These are phyloP conservation scores for Fusarium clavum DNA, from an alignment of 2,329 filamentous ascomycete genomes.

Conservation along the genomic window DNA sequence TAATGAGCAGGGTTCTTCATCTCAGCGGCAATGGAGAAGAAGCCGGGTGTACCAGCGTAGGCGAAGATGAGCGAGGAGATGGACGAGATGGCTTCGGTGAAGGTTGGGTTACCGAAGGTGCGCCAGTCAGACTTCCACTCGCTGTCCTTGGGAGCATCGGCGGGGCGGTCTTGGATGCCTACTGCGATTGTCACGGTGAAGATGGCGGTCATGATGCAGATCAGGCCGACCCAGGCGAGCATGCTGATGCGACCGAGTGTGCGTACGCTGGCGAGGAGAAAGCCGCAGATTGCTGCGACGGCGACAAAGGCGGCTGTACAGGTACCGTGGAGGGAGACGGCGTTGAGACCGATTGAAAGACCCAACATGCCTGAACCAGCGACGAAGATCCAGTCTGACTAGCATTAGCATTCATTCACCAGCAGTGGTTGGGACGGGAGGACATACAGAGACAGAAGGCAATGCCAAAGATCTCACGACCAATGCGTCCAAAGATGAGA, in stretches of 20 bases:
- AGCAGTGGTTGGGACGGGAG: too few species aligned
- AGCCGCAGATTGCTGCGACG: constrained; percentile 48
- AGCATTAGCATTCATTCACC: too few species aligned
- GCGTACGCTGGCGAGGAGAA: constrained; percentile 50
- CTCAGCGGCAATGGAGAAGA: constrained; percentile 49
- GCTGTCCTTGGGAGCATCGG: constrained; percentile 29
- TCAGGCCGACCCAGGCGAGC: constrained; percentile 48
- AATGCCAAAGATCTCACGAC: constrained; percentile 56
- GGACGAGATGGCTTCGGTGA: constrained; percentile 49
- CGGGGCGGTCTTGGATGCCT: constrained; percentile 36
- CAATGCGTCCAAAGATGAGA: constrained; percentile 60
- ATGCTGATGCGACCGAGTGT: constrained; percentile 50
- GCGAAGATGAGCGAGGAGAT: constrained; percentile 53
- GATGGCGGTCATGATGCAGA: constrained; percentile 41
- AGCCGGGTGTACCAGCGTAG: constrained; percentile 52
- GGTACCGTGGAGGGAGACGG: constrained; percentile 53
- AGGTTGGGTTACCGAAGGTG: constrained; percentile 47
- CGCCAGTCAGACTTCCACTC: constrained; percentile 50
- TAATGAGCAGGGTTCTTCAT: constrained; percentile 49
- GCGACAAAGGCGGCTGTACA: constrained; percentile 57
- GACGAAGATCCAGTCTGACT: constrained; percentile 33
- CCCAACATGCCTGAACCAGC: constrained; percentile 42
- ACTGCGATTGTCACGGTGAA: constrained; percentile 42
- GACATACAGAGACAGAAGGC: constrained; percentile 53
- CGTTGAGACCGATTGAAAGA: constrained; percentile 55